Percentiles rank a stretch among this genome's conserved stretches.
phyloP scores from a whole-genome alignment of 2,329 filamentous ascomycete genomes.

The Penicillium sp. region DNA sequence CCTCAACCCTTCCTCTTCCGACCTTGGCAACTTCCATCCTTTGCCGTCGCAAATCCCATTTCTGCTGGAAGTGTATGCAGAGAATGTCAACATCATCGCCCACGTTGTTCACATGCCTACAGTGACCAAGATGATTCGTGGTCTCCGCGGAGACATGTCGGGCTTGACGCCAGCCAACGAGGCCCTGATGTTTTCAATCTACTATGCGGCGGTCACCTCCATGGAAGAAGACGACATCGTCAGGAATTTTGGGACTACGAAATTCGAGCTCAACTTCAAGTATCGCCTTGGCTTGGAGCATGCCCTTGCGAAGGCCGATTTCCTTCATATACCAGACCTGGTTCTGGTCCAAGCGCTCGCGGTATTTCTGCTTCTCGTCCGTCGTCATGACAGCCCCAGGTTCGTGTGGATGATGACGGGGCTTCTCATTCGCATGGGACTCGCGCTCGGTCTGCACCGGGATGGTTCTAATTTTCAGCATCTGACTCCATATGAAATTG shows the following conservation, averaged over 20 bases:
- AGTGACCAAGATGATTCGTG: conserved; percentile 29
- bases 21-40: conserved; percentile 48
- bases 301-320: conserved; percentile 23
- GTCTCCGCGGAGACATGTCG: conserved; percentile 34
- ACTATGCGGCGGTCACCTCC: conserved; percentile 55
- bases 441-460: conserved; percentile 21
- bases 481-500: conserved; percentile 53
- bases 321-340: conserved; percentile 19
- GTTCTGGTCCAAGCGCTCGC: conserved; percentile 19
- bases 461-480: conserved; percentile 24
- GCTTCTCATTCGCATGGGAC: conserved; percentile 19
- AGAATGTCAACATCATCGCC: conserved; percentile 50
- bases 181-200: conserved; percentile 57
- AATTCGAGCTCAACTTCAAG: conserved; percentile 22
- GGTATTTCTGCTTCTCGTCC: conserved; percentile 18
- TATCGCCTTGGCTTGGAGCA: conserved; percentile 21
- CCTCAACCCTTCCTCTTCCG: conserved; percentile 23
- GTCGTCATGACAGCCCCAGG: conserved; percentile 22
- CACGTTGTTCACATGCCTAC: conserved; percentile 34
- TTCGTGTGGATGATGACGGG: conserved; percentile 28
- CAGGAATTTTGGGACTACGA: conserved; percentile 20
- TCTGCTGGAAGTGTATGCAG: conserved; percentile 50
- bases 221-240: conserved; percentile 56
- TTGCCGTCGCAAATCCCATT: conserved; percentile 57
- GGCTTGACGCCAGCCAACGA: conserved; percentile 47